A percentile compares a stretch with the other conserved stretches of the same genome.
Conservation (phyloP, 345 rosid genomes). For the Populus pruinosa region DNA sequence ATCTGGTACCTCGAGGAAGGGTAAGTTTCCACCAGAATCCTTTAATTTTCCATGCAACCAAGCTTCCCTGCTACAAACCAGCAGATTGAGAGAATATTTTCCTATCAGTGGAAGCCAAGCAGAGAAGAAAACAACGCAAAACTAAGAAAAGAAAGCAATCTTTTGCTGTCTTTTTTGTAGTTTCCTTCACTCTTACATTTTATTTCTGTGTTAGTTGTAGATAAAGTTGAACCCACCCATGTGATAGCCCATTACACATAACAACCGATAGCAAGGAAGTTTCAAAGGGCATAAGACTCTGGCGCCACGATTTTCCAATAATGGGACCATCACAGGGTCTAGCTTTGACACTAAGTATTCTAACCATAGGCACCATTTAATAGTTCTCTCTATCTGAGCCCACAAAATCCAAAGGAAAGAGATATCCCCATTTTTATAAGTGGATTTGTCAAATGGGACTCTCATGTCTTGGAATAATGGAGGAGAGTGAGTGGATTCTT, state of each 20-base stretch:
- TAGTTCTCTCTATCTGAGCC: conserved; percentile 31
- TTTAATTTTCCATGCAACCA: conserved; percentile 81
- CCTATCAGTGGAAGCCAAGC: conserved; percentile 56
- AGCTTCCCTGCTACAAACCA: conserved; percentile 73
- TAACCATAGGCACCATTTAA: conserved; percentile 35
- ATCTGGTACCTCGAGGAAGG: conserved; percentile 68
- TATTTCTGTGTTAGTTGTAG: conserved; percentile 15
- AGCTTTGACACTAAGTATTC: conserved; percentile 46
- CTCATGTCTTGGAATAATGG: conserved; percentile 28
- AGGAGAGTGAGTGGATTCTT: conserved; percentile 14
- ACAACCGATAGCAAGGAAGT: conserved; percentile 29
- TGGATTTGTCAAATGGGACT: conserved; percentile 35
- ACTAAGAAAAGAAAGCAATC: conserved; percentile 33
- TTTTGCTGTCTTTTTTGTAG: conserved; percentile 40
- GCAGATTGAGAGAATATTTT: conserved; percentile 41
- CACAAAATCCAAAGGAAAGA: conserved; percentile 64
- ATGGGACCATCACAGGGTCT: conserved; percentile 38
- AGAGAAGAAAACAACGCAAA: conserved; percentile 33
- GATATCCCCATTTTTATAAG: conserved; percentile 43
- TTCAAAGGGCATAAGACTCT: conserved; percentile 34
- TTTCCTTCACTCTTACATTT: conserved; percentile 27
- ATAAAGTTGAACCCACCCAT: conserved; percentile 39
- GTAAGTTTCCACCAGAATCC: conserved; percentile 54
- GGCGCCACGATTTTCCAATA: conserved; percentile 40
- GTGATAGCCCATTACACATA: conserved; percentile 42